phyloP scores from a whole-genome alignment of 805 yeast species.

The Debaryomyces hansenii region DNA sequence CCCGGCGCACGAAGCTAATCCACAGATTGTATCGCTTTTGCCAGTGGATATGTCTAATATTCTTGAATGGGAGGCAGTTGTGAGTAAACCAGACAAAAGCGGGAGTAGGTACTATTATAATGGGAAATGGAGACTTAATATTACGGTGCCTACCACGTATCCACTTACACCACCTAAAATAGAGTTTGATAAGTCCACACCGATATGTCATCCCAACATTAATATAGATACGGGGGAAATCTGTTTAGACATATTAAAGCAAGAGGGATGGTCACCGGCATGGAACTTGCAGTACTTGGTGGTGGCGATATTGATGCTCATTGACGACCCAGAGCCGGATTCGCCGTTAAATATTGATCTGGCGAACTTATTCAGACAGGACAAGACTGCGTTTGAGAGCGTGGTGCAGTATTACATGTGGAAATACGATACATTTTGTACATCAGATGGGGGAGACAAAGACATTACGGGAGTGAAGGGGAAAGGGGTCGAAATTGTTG shows the following conservation, averaged over 20 bases:
- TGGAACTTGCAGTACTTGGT: conserved; percentile 61
- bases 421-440: conserved; percentile 30
- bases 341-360: conserved; percentile 72
- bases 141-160: conserved; percentile 47
- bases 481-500: background rate
- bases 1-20: conserved; percentile 28
- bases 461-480: background rate
- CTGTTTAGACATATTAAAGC: conserved; percentile 64
- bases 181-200: conserved; percentile 40
- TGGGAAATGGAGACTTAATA: conserved; percentile 52
- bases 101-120: conserved; percentile 51
- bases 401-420: conserved; percentile 42
- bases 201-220: conserved; percentile 44
- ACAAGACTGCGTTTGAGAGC: conserved; percentile 38
- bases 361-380: conserved; percentile 56
- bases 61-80: conserved; percentile 50
- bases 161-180: conserved; percentile 63
- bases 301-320: conserved; percentile 55
- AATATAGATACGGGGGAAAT: conserved; percentile 58
- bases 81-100: conserved; percentile 46
- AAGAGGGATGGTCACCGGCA: conserved; percentile 68
- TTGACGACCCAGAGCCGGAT: conserved; percentile 68
- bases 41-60: conserved; percentile 49
- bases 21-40: conserved; percentile 39
- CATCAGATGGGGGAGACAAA: conserved; percentile 1